These are phyloP conservation scores for Cyberlindnera mrakii DNA, from an alignment of 805 yeast genomes.

Conservation along the genomic window DNA sequence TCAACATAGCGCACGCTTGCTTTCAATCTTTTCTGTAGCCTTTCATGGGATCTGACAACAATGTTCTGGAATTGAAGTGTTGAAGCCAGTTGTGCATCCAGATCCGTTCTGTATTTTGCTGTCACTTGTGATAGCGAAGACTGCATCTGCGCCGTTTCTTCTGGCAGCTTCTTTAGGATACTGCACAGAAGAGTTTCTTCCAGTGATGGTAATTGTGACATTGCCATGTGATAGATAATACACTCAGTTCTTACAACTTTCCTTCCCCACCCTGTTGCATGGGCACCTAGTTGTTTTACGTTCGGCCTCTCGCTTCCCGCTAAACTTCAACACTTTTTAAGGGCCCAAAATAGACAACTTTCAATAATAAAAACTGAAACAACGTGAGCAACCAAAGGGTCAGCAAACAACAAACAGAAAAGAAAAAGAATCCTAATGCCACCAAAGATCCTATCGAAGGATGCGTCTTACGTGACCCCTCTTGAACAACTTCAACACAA, in stretches of 20 bases:
- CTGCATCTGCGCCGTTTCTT: constrained; percentile 9
- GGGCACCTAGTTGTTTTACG: background rate
- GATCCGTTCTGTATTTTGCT: constrained; percentile 8
- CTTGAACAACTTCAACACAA: constrained; percentile 12
- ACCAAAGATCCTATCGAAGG: constrained; percentile 22
- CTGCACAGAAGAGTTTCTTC: constrained; percentile 8
- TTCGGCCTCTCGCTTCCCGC: background rate
- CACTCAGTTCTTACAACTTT: background rate
- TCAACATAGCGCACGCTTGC: constrained; percentile 5
- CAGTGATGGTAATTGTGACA: constrained; percentile 4
- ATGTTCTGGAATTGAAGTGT: constrained; percentile 8
- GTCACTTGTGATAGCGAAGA: constrained; percentile 1
- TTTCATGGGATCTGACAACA: constrained; percentile 7
- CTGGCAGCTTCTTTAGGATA: constrained; percentile 8
- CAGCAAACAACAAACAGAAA: background rate
- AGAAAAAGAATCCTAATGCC: constrained; percentile 11
- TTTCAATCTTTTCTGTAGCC: constrained; percentile 6
- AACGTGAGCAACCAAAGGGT: background rate
- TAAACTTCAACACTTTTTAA: background rate
- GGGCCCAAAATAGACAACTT: background rate
- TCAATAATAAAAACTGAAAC: background rate
- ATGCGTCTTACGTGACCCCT: constrained; percentile 18
- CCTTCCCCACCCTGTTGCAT: background rate
- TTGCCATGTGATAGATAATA: background rate
- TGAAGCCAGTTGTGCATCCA: constrained; percentile 6